Percentiles rank a stretch among this genome's conserved stretches.
These are phyloP conservation scores for Vitis labrusca DNA, from an alignment of 164 flowering plant genomes.

Conservation along the genomic window DNA sequence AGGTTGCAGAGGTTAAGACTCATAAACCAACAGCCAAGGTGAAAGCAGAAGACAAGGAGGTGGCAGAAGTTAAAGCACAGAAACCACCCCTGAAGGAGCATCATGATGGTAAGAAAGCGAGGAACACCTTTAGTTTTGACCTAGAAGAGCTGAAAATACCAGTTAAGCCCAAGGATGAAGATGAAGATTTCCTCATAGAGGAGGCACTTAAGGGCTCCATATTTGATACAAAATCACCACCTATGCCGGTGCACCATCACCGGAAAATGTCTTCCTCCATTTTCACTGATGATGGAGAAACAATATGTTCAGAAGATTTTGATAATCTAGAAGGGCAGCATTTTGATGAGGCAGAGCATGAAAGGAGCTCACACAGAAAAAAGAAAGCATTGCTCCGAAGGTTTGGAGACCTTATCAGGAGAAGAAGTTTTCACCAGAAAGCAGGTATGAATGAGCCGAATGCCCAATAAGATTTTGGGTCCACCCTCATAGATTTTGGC, in stretches of 20 bases:
- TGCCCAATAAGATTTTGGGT: no score
- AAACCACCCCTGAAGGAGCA: no score
- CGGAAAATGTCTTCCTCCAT: constrained; percentile 28
- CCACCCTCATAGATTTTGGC: no score
- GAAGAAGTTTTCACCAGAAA: constrained; percentile 30
- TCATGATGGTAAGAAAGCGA: constrained; percentile 11
- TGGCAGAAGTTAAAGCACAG: constrained; percentile 16
- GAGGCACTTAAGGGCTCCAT: constrained; percentile 60
- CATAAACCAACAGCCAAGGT: not conserved
- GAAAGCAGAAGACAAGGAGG: not conserved
- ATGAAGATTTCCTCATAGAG: constrained; percentile 29
- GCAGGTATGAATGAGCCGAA: constrained; percentile 13
- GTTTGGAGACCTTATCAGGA: constrained; percentile 61
- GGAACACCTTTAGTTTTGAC: constrained; percentile 30
- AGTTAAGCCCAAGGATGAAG: constrained; percentile 16
- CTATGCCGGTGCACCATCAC: constrained; percentile 22
- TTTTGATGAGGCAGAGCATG: constrained; percentile 42
- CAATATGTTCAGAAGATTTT: constrained; percentile 32
- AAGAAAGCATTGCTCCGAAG: constrained; percentile 56
- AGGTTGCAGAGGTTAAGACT: constrained; percentile 17
- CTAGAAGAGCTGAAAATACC: constrained; percentile 32
- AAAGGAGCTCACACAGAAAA: constrained; percentile 36
- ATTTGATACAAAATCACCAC: constrained; percentile 56
- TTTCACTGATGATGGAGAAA: constrained; percentile 31
- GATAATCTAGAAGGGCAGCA: constrained; percentile 39